These are phyloP conservation scores for Globisporangium spinosum DNA, from an alignment of 352 stramenopile genomes.

Conservation along the genomic window DNA sequence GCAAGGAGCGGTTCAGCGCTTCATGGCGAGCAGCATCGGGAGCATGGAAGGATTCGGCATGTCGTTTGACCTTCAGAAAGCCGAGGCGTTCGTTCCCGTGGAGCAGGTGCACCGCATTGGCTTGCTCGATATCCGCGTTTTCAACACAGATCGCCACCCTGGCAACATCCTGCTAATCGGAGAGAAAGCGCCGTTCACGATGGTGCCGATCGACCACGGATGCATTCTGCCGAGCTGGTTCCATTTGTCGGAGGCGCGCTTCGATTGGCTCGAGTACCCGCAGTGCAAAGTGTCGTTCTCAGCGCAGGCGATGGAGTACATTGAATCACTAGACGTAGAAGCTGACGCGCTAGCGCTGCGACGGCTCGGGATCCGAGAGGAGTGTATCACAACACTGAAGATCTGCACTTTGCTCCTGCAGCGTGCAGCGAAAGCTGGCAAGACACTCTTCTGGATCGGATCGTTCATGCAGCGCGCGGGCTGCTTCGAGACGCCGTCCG, in stretches of 20 bases:
- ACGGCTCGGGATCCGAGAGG: constrained; percentile 58
- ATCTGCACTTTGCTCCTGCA: constrained; percentile 77
- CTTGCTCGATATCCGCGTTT: constrained; percentile 75
- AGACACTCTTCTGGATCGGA: constrained; percentile 64
- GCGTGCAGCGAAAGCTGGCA: constrained; percentile 38
- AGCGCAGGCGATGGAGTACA: constrained; percentile 38
- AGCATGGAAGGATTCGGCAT: constrained; percentile 85
- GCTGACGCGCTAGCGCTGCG: constrained; percentile 49
- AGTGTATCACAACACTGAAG: constrained; percentile 68
- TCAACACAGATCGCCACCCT: constrained; percentile 85
- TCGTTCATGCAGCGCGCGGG: constrained; percentile 62
- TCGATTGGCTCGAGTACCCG: constrained; percentile 81
- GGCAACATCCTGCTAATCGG: constrained; percentile 80
- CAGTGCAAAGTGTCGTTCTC: constrained; percentile 64
- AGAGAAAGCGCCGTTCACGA: constrained; percentile 72
- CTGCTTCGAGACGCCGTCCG: constrained; percentile 65
- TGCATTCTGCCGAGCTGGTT: constrained; percentile 82
- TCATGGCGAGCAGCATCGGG: constrained; percentile 71
- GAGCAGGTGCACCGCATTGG: constrained; percentile 84
- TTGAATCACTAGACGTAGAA: constrained; percentile 47
- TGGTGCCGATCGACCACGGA: constrained; percentile 74
- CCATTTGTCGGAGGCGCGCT: constrained; percentile 69
- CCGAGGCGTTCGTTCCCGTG: constrained; percentile 55
- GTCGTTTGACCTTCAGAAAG: constrained; percentile 57
- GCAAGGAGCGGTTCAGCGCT: constrained; percentile 74